phyloP scores from a whole-genome alignment of 768 basidiomycete genomes.

The Boletus subcaerulescens region DNA sequence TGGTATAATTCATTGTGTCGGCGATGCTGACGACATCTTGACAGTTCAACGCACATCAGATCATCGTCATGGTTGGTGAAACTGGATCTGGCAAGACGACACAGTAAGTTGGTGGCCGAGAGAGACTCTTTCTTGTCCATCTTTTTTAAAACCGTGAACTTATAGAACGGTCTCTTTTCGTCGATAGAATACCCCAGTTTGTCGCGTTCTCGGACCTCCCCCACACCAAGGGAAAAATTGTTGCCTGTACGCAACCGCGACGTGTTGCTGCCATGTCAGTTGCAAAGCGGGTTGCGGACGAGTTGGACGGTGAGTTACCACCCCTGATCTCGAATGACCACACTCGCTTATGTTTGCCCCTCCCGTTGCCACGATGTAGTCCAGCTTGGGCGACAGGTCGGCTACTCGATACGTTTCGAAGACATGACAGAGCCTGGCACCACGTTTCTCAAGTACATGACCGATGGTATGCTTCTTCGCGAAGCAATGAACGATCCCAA shows the following conservation, averaged over 20 bases:
- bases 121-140: constrained; percentile 20
- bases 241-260: constrained; percentile 96
- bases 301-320: constrained; percentile 84
- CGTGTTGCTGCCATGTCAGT: constrained; percentile 98
- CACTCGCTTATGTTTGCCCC: constrained; percentile 4
- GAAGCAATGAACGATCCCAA: constrained; percentile 97
- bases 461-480: constrained; percentile 97
- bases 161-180: constrained; percentile 30
- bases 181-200: constrained; percentile 88
- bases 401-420: constrained; percentile 98
- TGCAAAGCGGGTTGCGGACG: constrained; percentile 96
- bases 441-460: constrained; percentile 99
- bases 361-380: constrained; percentile 45
- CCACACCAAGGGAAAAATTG: constrained; percentile 83
- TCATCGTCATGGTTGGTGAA: constrained; percentile 90
- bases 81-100: constrained; percentile 96
- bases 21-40: neutral
- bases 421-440: constrained; percentile 76
- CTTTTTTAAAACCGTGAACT: constrained; percentile 19
- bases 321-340: neutral
- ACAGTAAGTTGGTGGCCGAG: constrained; percentile 57
- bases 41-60: constrained; percentile 52
- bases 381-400: constrained; percentile 89
- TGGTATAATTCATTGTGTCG: neutral
- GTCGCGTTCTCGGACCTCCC: constrained; percentile 92